Base-by-base conservation (phyloP, 1,284 basidiomycete genomes). In the Ustilago cynodontis region DNA sequence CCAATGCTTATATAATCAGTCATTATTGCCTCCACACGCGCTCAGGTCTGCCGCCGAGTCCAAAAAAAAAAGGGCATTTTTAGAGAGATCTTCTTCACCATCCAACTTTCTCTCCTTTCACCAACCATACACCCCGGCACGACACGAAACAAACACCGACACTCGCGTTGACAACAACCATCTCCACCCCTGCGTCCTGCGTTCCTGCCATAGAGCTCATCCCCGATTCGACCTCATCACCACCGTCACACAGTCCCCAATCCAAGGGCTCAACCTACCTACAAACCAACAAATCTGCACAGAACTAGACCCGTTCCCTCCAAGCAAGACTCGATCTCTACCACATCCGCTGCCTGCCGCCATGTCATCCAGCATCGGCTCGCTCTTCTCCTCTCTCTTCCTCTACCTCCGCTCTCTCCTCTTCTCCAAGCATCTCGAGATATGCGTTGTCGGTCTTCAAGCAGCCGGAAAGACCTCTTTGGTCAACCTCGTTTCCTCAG, bases 381-480 rank as follows among this genome's bases (percentile, higher is more conserved):
- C 75, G 22, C 67, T 82, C 56, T 74, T 82, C 31, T 73, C 78
- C 6, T 77, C 78, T 2, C 61, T 82, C 43, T 72, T 82, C 20
- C 56, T 68, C 8, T 82, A 77, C 54, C 85, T 91, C 16, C 84
- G 87, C 35, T 88, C 88, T 13, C 75, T 90, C 1, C 89, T 99
- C 89, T 98, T 95, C 88, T 91, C 93, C 41, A 96, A 94, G 82
- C 89, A 92, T 45, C 92, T 95, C 53, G 96, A 98, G 86, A 92
- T 98, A 78, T 93, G 94, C 13, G 91, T 98, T 29, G 93, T 98
- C 50, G 96, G 96, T 39, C 88, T 98, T 33, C 95, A 98, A 89
- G 93, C 94, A 6, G 95, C 94, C 3, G 94, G 94, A 55, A 96
- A 97, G 88, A 96, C 94, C 0, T 94, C 94, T 26, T 66, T 98